Evolutionary conservation across 2,329 filamentous ascomycete genomes (phyloP).

Genomic region (Teratosphaeriaceae sp.): DNA sequence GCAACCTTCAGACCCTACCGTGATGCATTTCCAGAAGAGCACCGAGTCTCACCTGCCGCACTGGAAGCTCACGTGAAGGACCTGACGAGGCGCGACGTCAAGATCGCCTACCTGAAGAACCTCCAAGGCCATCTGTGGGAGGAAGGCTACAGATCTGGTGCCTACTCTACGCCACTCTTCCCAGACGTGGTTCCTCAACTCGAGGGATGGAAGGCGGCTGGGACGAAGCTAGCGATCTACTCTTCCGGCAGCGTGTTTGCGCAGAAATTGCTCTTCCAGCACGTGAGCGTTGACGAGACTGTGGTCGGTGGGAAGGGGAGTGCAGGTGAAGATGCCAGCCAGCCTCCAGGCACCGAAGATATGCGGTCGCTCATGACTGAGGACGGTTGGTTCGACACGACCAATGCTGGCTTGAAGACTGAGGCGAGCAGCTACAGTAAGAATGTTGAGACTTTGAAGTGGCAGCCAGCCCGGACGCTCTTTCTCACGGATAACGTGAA

Average conservation of each 20-base stretch:
- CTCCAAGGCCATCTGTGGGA: slow-evolving; percentile 76
- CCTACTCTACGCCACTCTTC: slow-evolving; percentile 67
- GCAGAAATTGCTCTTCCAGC: slow-evolving; percentile 71
- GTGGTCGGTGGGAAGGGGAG: slow-evolving; percentile 12
- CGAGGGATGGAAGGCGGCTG: slow-evolving; percentile 49
- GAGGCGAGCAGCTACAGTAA: slow-evolving; percentile 60
- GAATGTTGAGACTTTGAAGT: slow-evolving; percentile 48
- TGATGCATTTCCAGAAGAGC: slow-evolving; percentile 62
- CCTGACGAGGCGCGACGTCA: slow-evolving; percentile 65
- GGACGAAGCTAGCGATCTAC: slow-evolving; percentile 63
- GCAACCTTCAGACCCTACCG: slow-evolving; percentile 60
- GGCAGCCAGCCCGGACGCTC: slow-evolving; percentile 52
- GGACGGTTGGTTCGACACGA: slow-evolving; percentile 67
- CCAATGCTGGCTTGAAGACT: slow-evolving; percentile 70
- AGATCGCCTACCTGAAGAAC: slow-evolving; percentile 69
- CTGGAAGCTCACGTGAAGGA: slow-evolving; percentile 63
- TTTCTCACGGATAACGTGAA: slow-evolving; percentile 76
- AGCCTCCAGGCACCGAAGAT: slow-evolving; percentile 36
- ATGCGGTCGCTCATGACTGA: slow-evolving; percentile 48
- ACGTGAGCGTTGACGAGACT: slow-evolving; percentile 34
- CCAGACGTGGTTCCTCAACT: slow-evolving; percentile 57
- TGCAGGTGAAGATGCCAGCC: neutral
- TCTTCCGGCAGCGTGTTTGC: slow-evolving; percentile 74
- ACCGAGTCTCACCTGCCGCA: slow-evolving; percentile 51
- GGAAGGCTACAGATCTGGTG: slow-evolving; percentile 62